phyloP scores from a whole-genome alignment of 164 flowering plant genomes.

The Annona squamosa region DNA sequence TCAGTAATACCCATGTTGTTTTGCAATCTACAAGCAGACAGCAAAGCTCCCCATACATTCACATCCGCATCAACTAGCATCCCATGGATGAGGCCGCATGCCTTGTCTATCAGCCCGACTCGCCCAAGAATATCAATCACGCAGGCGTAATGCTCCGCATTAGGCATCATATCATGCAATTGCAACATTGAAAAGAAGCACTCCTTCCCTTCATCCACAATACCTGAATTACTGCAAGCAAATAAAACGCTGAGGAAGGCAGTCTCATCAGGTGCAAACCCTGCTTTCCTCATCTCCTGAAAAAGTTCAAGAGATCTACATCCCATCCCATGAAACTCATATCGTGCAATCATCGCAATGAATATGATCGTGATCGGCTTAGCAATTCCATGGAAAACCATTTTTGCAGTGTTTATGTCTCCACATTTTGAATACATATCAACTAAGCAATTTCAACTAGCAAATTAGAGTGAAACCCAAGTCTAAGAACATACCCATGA shows the following conservation, averaged over 20 bases:
- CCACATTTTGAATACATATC: conserved; percentile 91
- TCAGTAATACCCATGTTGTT: conserved; percentile 17
- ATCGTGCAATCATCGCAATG: conserved; percentile 22
- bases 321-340: conserved; percentile 22
- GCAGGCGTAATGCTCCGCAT: conserved; percentile 24
- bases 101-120: conserved; percentile 21
- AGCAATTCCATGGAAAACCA: conserved; percentile 11
- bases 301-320: conserved; percentile 19
- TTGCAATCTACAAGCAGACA: conserved; percentile 16
- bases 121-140: conserved; percentile 27
- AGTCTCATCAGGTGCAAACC: conserved; percentile 19
- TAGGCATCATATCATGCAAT: conserved; percentile 2
- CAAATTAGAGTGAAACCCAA: conserved; percentile 7
- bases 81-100: conserved; percentile 12
- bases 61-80: conserved; percentile 16
- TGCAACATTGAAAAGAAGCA: conserved; percentile 15
- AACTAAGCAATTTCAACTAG: conserved; percentile 37
- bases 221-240: conserved; percentile 27
- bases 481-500: conserved; percentile 15
- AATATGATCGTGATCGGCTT: conserved; percentile 12
- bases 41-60: conserved; percentile 22
- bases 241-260: conserved; percentile 18
- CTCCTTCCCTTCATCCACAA: conserved; percentile 17
- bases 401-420: conserved; percentile 13
- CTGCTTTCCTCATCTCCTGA: conserved; percentile 16